Evolutionary conservation across 768 basidiomycete genomes (phyloP), one percentile per base, ranked within the genome.

Genomic region (Tremella yokohamensis): DNA sequence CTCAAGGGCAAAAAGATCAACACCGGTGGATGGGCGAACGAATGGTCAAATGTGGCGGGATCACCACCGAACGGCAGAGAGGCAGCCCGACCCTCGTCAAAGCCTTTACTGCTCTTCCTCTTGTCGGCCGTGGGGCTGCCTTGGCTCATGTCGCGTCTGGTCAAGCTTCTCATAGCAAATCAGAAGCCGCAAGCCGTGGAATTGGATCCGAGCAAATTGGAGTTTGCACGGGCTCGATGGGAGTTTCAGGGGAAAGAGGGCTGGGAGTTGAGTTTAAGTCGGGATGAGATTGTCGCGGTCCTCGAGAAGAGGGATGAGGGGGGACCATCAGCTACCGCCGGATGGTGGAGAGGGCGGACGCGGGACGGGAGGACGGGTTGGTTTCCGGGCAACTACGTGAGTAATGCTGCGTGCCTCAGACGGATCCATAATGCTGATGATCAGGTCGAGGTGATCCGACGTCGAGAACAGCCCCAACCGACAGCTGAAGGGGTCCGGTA

Each of bases 321-420:
- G 0, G 77, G 75, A 57, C 86, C 86, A 57, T 85, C 87, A 3
- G 84, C 88, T 62, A 84, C 85, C 1, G 78, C 80, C 56, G 92
- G 91, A 57, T 98, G 93, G 93, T 97, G 91, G 92, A 86, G 85
- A 75, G 93, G 93, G 0, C 82, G 93, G 47, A 92, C 89, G 60
- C 81, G 93, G 57, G 92, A 96, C 64, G 93, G 93, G 0, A 81
- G 87, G 64, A 85, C 89, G 65, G 93, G 93, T 0, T 98, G 91
- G 90, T 96, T 98, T 82, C 93, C 93, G 1, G 83, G 80, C 57
- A 90, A 87, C 64, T 93, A 87, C 83, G 90, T 93, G 65, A 64
- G 73, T 50, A 22, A 7, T 9, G 20, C 24, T 8, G 25, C 8
- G n/a, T 8, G 4, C 19, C 19, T 3, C n/a, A 22, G n/a, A n/a